Conservation (phyloP, 805 yeast genomes). For the Kockiozyma suomiensis region DNA sequence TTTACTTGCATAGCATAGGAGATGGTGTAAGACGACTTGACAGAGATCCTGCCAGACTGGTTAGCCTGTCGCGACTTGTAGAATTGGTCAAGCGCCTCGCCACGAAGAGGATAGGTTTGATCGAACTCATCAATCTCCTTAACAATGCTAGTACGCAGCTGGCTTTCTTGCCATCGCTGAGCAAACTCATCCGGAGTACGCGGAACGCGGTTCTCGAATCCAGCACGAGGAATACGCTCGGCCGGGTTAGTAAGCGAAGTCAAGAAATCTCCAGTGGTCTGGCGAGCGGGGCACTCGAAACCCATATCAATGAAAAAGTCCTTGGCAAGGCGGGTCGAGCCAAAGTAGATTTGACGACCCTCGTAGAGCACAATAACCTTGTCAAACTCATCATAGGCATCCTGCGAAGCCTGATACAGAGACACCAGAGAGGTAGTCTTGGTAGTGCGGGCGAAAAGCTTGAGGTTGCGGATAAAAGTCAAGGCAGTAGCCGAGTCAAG, state of each 20-base stretch:
- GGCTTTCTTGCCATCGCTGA: constrained; percentile 53
- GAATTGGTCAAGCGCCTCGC: constrained; percentile 37
- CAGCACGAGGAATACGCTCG: constrained; percentile 51
- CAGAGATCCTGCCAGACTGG: constrained; percentile 46
- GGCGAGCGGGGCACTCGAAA: constrained; percentile 57
- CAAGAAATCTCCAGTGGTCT: constrained; percentile 50
- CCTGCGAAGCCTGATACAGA: constrained; percentile 61
- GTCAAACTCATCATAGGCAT: constrained; percentile 57
- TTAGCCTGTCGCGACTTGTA: constrained; percentile 42
- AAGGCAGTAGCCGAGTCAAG: constrained; percentile 71
- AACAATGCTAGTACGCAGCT: constrained; percentile 47
- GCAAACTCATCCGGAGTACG: constrained; percentile 47
- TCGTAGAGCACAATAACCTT: constrained; percentile 57
- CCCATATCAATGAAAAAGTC: constrained; percentile 58
- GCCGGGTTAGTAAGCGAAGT: constrained; percentile 49
- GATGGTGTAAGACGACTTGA: constrained; percentile 49
- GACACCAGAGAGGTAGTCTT: constrained; percentile 61
- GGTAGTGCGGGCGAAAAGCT: constrained; percentile 54
- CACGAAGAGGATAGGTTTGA: constrained; percentile 32
- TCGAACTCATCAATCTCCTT: constrained; percentile 48
- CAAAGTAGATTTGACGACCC: constrained; percentile 60
- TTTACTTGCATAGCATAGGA: constrained; percentile 53
- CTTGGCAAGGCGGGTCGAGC: constrained; percentile 51
- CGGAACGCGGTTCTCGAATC: constrained; percentile 55
- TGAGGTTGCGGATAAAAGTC: constrained; percentile 62